Evolutionary conservation across 192 early-diverging fungal species (phyloP), one percentile per base, ranked within the genome.

Genomic region (Coemansia sp.): DNA sequence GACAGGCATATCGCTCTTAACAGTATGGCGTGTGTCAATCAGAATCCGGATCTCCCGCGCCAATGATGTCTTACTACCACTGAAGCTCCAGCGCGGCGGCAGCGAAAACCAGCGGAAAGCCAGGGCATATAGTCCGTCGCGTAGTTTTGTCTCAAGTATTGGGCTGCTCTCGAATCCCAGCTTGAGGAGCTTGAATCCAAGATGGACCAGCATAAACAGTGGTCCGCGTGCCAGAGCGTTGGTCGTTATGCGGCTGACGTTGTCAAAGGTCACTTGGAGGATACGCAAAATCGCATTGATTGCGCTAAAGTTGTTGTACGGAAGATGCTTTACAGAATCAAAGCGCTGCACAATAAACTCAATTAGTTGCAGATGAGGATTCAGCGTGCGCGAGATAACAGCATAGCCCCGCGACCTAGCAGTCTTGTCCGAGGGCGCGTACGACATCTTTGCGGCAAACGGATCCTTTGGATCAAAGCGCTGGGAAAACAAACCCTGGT

Each of bases 361-460:
- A 43, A 96, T 92, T 89, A 94, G 91, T 41, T 84, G 91, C 18
- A 85, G 67, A 68, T 99, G 97, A 12, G 94, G 91, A 0, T 82
- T 76, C 63, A 92, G 86, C 32, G 87, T 75, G 40, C 76, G 85
- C 15, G 83, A 88, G 16, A 87, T 93, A 15, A 75, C 73, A 52
- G 83, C 81, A 47, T 87, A 84, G 18, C 80, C 89, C 54, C 83
- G 89, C 56, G 87, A 79, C 13, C 88, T 85, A 5, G 85, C 88
- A 3, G 87, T 87, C 73, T 95, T 93, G 77, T 92, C 91, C 3
- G 94, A 92, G 7, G 95, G 93, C 22, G 93, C 86, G 73, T 99
- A 98, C 22, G 90, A 91, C 93, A 99, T 96, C 67, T 91, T 92
- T 68, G 80, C 86, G 48, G 88, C 89, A 84, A 98, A 99, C 12